phyloP scores from a whole-genome alignment of 345 rosid species.

The Eucalyptus shirleyi region DNA sequence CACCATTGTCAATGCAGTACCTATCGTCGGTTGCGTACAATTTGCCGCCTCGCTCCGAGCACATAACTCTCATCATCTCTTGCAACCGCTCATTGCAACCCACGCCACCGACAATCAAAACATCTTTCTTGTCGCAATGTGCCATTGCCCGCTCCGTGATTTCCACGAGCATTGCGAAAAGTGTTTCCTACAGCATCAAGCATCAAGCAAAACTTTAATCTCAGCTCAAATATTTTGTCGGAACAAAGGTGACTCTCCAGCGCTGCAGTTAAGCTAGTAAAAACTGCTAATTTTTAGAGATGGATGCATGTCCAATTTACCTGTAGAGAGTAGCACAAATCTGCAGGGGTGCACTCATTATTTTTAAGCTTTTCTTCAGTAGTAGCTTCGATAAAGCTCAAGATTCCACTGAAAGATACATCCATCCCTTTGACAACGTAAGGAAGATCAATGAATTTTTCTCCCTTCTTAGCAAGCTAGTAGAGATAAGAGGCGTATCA shows the following conservation, averaged over 20 bases:
- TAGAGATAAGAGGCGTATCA: background rate
- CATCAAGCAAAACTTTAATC: background rate
- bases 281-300: background rate
- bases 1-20: constrained; percentile 57
- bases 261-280: background rate
- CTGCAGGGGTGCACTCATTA: constrained; percentile 83
- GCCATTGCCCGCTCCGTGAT: constrained; percentile 98
- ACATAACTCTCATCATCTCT: constrained; percentile 65
- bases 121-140: constrained; percentile 82
- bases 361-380: constrained; percentile 76
- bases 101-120: constrained; percentile 90
- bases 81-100: constrained; percentile 94
- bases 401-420: constrained; percentile 89
- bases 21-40: constrained; percentile 88
- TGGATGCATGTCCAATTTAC: constrained; percentile 7
- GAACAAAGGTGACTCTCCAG: background rate
- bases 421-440: constrained; percentile 98
- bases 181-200: constrained; percentile 41
- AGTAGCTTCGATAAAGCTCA: constrained; percentile 81
- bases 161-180: constrained; percentile 97
- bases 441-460: constrained; percentile 77
- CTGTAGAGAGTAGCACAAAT: constrained; percentile 93
- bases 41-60: constrained; percentile 67
- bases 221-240: background rate
- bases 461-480: constrained; percentile 97